A percentile compares a stretch with the other conserved stretches of the same genome.
Evolutionary conservation across 345 rosid genomes (phyloP).

Genomic region (Microcos paniculata): DNA sequence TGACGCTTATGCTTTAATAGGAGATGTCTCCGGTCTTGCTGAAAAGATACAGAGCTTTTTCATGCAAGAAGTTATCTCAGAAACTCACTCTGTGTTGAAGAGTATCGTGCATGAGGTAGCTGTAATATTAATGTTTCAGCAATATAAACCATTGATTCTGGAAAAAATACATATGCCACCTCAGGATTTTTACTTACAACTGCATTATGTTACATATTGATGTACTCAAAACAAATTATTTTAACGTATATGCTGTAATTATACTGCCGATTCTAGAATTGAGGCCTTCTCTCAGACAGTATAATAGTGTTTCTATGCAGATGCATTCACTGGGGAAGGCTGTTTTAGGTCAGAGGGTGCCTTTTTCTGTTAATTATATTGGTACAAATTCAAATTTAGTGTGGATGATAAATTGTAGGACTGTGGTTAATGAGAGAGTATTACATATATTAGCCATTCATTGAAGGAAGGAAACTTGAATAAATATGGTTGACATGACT

Average conservation of each 20-base stretch:
- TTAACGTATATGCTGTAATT: not conserved
- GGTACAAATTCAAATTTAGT: not conserved
- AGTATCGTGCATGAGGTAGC: slow-evolving; percentile 76
- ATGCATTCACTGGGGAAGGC: not conserved
- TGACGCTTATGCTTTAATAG: slow-evolving; percentile 97
- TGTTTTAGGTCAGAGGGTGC: not conserved
- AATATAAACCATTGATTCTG: not conserved
- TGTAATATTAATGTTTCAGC: slow-evolving; percentile 8
- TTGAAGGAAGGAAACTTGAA: not conserved
- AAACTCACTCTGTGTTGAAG: slow-evolving; percentile 80
- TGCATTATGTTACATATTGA: not conserved
- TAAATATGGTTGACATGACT: not conserved
- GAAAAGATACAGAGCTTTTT: slow-evolving; percentile 97
- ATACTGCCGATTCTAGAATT: not conserved
- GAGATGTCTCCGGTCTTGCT: slow-evolving; percentile 95
- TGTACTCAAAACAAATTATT: not conserved
- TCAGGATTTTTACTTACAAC: not conserved
- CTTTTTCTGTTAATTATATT: not conserved
- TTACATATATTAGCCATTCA: not conserved
- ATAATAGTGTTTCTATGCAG: not conserved
- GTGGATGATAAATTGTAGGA: slow-evolving; percentile 7
- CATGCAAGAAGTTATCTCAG: slow-evolving; percentile 97
- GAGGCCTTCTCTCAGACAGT: not conserved
- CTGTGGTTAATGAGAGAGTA: not conserved
- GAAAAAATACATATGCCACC: not conserved